Conservation (phyloP, 345 rosid genomes). For the Euclidium syriacum region DNA sequence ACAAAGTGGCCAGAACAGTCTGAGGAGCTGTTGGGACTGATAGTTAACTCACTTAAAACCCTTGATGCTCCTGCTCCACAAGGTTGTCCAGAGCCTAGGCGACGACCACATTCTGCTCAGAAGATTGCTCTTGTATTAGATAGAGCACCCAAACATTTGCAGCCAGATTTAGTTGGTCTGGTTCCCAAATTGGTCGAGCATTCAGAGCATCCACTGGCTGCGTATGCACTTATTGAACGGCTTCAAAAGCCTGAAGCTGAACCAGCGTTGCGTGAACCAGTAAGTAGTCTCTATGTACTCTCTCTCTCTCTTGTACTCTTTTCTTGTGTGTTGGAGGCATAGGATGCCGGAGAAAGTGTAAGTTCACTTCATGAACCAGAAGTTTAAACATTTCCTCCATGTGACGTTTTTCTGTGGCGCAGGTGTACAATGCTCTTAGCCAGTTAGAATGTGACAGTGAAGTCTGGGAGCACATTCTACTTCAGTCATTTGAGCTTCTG, state of each 20-base stretch:
- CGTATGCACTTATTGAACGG: conserved; percentile 79
- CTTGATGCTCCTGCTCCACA: conserved; percentile 94
- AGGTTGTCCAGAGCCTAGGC: conserved; percentile 89
- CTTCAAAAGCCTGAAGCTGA: conserved; percentile 88
- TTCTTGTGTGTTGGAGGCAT: conserved; percentile 5
- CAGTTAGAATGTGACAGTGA: conserved; percentile 83
- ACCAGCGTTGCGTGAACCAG: conserved; percentile 72
- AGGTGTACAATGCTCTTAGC: conserved; percentile 88
- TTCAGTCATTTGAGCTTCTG: conserved; percentile 69
- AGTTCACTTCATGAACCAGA: neutral
- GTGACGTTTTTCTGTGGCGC: conserved; percentile 25
- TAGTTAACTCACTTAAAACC: conserved; percentile 90
- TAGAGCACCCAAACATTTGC: conserved; percentile 91
- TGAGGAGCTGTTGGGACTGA: conserved; percentile 95
- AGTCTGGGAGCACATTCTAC: conserved; percentile 75
- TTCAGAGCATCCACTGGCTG: conserved; percentile 92
- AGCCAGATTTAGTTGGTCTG: conserved; percentile 79
- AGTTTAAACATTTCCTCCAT: neutral
- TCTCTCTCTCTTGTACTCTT: neutral
- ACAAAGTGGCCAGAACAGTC: conserved; percentile 99
- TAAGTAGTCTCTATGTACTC: conserved; percentile 40
- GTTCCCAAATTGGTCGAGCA: conserved; percentile 98
- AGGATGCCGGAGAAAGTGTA: neutral
- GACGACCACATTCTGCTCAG: conserved; percentile 93
- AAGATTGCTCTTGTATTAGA: conserved; percentile 91